phyloP scores from a whole-genome alignment of 345 rosid species.

The Gynandropsis gynandra region DNA sequence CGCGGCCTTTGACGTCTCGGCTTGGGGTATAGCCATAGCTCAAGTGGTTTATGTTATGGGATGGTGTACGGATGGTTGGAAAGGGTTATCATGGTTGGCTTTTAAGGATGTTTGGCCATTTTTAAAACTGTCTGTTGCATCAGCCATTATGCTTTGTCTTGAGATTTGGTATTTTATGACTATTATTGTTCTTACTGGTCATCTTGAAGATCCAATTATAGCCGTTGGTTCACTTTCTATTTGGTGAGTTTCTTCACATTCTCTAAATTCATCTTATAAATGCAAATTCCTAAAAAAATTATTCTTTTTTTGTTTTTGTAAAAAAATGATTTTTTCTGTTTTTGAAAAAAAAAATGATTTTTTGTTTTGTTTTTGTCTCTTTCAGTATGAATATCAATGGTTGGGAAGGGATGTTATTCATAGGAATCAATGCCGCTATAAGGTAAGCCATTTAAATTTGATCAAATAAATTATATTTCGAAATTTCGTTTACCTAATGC shows the following conservation, averaged over 20 bases:
- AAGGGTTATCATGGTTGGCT: conserved; percentile 78
- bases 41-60: conserved; percentile 73
- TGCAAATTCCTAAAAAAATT: neutral
- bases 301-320: neutral
- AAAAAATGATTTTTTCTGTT: conserved; percentile 3
- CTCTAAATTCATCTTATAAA: neutral
- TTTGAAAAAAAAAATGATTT: neutral
- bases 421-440: conserved; percentile 88
- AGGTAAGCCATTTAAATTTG: conserved; percentile 33
- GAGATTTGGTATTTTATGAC: conserved; percentile 99
- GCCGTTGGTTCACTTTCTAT: conserved; percentile 94
- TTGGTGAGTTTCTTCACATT: conserved; percentile 38
- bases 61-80: conserved; percentile 91
- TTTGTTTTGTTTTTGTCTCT: neutral
- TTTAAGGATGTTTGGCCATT: conserved; percentile 79
- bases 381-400: conserved; percentile 95
- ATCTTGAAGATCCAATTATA: conserved; percentile 72
- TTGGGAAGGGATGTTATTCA: conserved; percentile 94
- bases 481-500: no score
- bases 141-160: conserved; percentile 94
- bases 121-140: conserved; percentile 68
- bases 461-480: no score
- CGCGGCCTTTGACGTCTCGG: conserved; percentile 58
- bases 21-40: conserved; percentile 60
- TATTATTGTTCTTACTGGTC: conserved; percentile 90